Conservation (phyloP, 768 basidiomycete genomes). For the Pilatotrama ljubarskyi region DNA sequence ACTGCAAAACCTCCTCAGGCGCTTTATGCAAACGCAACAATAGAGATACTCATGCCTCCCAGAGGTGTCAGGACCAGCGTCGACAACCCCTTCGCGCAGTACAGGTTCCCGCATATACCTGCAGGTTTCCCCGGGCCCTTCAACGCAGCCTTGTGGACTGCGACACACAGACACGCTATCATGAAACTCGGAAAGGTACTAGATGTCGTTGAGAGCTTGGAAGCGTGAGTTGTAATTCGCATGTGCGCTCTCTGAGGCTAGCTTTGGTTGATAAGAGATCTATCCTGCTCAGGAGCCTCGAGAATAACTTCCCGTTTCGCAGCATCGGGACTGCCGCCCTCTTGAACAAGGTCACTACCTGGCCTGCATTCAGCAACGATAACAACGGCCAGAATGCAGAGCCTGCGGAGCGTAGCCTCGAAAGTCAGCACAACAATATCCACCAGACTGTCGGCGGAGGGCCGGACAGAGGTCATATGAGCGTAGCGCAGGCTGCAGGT, state of each 20-base stretch:
- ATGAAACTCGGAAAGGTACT: neutral
- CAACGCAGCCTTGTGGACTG: neutral
- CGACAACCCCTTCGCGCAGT: neutral
- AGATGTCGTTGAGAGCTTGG: neutral
- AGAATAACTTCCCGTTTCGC: no score
- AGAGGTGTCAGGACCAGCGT: neutral
- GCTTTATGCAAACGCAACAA: conserved; percentile 32
- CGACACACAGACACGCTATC: neutral
- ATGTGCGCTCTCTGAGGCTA: no score
- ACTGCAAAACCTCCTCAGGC: neutral
- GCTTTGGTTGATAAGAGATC: no score
- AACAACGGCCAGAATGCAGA: conserved; percentile 37
- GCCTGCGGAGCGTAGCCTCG: conserved; percentile 43
- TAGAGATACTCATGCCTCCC: neutral
- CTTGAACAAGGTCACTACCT: no score
- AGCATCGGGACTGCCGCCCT: no score
- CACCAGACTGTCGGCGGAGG: conserved; percentile 37
- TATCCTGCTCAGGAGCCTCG: no score
- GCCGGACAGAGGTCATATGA: conserved; percentile 47
- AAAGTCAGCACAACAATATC: conserved; percentile 48
- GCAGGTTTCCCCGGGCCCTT: neutral
- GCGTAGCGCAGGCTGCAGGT: conserved; percentile 40
- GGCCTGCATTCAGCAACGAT: conserved; percentile 50
- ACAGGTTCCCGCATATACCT: neutral
- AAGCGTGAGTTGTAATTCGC: no score